Base-by-base conservation (phyloP, 257 asterid species). In the Solanum acaule region DNA sequence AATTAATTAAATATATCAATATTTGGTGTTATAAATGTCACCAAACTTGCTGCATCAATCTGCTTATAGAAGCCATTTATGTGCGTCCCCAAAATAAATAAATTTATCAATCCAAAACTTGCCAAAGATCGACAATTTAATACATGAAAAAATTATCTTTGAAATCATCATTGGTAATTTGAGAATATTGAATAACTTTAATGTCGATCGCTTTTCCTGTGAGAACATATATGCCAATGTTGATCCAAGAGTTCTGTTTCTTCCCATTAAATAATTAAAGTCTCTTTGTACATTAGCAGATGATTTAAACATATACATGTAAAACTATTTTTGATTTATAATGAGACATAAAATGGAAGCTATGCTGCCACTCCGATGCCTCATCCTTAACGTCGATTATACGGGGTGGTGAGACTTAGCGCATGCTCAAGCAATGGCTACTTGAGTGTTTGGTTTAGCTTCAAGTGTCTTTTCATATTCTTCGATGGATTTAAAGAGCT, bases 401-500 rank as follows among this genome's bases (percentile, higher is more conserved):
- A 71, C 4, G 20, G 42, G 42, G 78, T 7, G 40, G 25, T 31
- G 78, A 71, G 78, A 71, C 14, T 1, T 0, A 71, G 83, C 11
- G 9, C 14, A 76, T 1, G 83, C 33, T 76, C 83, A 76, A 37
- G 83, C 83, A 76, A 76, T 14, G 18, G 18, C 59, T 3, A 38
- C 59, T 75, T 38, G 83, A 76, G 29, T 5, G 59, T 18, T 33
- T 72, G 85, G 93, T 90, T 95, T 96, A 12, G 91, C 93, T 91
- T 97, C 98, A 9, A 96, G 98, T 92, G 92, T 93, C 90, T 97
- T 95, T 95, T 96, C 98, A 22, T 91, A 97, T 81, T 96, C 98
- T 88, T 97, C 98, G 0, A 96, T 94, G 8, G 98, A 96, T 88
- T 90, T 97, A 89, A 97, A 97, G 90, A 96, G 98, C 86, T 97